Evolutionary conservation across 306 rosid genomes (phyloP).

Genomic region (Acmispon strigosus): DNA sequence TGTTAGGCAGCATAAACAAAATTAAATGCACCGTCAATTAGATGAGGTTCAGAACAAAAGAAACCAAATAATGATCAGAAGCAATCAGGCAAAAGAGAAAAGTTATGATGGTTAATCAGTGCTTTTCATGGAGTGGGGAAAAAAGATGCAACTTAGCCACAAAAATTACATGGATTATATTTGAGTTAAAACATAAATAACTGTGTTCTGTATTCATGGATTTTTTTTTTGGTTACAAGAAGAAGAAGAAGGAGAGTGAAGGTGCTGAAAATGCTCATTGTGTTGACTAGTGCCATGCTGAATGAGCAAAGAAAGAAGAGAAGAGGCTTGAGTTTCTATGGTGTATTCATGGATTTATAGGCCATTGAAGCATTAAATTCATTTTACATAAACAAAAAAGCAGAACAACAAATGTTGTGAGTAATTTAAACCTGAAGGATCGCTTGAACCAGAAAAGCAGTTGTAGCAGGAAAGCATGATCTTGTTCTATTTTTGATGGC

Average conservation of each 20-base stretch:
- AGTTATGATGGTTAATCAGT: not conserved
- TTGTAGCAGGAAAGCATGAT: conserved; percentile 84
- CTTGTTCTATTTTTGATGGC: conserved; percentile 65
- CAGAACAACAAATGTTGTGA: conserved; percentile 1
- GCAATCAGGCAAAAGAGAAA: not conserved
- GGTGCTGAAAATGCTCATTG: conserved; percentile 21
- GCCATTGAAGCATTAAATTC: not conserved
- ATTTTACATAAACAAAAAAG: not conserved
- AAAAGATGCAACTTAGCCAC: not conserved
- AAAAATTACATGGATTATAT: not conserved
- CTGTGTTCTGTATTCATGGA: too few relatives aligned
- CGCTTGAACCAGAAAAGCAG: conserved; percentile 92
- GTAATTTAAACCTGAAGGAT: conserved; percentile 68
- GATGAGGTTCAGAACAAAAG: conserved; percentile 10
- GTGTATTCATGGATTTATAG: not conserved
- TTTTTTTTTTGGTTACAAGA: too few relatives aligned
- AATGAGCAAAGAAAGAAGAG: not conserved
- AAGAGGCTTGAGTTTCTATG: not conserved
- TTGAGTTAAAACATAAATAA: conserved; percentile 5
- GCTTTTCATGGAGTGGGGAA: not conserved
- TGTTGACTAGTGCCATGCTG: not conserved
- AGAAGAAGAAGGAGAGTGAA: conserved; percentile 16
- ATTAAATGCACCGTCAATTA: conserved; percentile 77
- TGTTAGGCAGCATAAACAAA: too few relatives aligned
- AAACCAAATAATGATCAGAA: not conserved